Conservation (phyloP, 305 asterid species). For the Euphrasia arctica region DNA sequence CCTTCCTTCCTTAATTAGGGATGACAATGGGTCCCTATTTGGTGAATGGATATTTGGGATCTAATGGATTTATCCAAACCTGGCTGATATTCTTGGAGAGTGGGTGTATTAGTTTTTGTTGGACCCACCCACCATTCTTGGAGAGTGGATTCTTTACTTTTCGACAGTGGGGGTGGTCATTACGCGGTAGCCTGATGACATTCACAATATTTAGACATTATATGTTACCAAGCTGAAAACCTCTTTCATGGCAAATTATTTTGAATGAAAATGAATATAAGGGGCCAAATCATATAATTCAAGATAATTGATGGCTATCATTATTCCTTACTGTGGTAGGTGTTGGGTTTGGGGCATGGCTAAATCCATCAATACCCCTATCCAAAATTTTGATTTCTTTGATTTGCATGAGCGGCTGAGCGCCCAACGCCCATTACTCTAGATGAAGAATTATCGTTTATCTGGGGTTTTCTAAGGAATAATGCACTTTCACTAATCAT, state of each 20-base stretch:
- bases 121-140: not conserved
- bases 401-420: not conserved
- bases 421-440: slow-evolving; percentile 11
- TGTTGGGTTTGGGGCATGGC: not conserved
- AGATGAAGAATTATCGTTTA: not conserved
- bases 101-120: not conserved
- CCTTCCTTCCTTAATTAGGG: not conserved
- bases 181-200: not conserved
- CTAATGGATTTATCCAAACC: not conserved
- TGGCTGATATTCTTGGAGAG: not conserved
- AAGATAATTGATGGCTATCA: not conserved
- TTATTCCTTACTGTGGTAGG: too few relatives aligned
- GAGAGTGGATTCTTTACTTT: not conserved
- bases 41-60: not conserved
- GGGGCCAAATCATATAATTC: not conserved
- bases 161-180: not conserved
- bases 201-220: not conserved
- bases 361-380: not conserved
- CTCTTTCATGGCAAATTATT: not conserved
- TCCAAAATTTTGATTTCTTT: slow-evolving; percentile 1
- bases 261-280: not conserved
- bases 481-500: not conserved
- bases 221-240: not conserved
- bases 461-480: not conserved
- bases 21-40: not conserved